Conservation (phyloP, 768 basidiomycete genomes). For the Tremella yokohamensis region DNA sequence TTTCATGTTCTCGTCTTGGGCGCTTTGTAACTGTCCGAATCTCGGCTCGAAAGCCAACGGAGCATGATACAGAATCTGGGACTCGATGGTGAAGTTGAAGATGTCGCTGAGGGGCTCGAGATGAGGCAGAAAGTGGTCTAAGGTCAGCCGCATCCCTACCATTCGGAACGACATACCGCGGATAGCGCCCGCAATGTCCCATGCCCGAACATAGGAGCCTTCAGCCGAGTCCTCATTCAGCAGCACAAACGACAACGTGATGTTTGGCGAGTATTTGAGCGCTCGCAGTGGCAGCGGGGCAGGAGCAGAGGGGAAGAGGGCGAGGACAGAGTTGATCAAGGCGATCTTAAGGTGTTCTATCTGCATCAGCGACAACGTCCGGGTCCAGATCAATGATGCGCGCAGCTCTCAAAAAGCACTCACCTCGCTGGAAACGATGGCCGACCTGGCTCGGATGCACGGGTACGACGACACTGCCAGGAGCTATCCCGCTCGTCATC, state of each 20-base stretch:
- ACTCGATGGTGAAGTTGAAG: slow-evolving; percentile 91
- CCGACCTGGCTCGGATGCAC: slow-evolving; percentile 34
- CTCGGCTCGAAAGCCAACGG: slow-evolving; percentile 75
- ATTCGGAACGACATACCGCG: slow-evolving; percentile 56
- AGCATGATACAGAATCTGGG: slow-evolving; percentile 87
- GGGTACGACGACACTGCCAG: slow-evolving; percentile 38
- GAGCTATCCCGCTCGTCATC: slow-evolving; percentile 22
- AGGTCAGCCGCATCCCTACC: neutral
- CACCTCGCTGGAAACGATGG: slow-evolving; percentile 28
- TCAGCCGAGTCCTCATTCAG: slow-evolving; percentile 81
- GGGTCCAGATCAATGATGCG: neutral
- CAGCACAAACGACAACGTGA: slow-evolving; percentile 85
- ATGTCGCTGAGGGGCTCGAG: slow-evolving; percentile 61
- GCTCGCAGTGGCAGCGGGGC: slow-evolving; percentile 53
- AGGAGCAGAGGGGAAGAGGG: slow-evolving; percentile 30
- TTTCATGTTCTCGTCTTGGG: slow-evolving; percentile 8
- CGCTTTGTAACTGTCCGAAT: neutral
- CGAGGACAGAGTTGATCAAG: slow-evolving; percentile 31
- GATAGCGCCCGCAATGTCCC: slow-evolving; percentile 70
- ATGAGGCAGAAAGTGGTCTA: slow-evolving; percentile 70
- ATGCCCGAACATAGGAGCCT: slow-evolving; percentile 61
- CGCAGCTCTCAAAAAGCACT: slow-evolving; percentile 3
- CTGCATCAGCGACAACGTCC: slow-evolving; percentile 36
- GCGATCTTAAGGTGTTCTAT: slow-evolving; percentile 55
- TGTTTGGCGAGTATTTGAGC: slow-evolving; percentile 73